Evolutionary conservation across 805 yeast genomes (phyloP), one percentile per base, ranked within the genome.

Genomic region (Ogataea neopini): DNA sequence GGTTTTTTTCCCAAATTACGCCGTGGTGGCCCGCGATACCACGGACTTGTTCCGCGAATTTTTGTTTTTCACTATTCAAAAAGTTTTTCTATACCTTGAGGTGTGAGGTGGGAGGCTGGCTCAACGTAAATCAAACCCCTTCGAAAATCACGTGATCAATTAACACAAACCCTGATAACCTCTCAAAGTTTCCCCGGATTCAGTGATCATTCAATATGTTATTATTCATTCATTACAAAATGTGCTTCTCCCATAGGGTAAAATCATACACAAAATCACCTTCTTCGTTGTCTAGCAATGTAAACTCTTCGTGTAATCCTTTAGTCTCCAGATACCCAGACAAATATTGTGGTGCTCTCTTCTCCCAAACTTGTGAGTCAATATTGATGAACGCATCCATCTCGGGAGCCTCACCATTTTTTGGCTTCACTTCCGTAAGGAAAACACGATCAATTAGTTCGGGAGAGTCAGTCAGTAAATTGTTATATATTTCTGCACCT

Each of bases 401-500:
- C 25, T 76, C 66, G 50, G 91, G 74, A 57, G 79, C 86, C 0
- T 95, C 81, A 1, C 57, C 55, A 9, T 60, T 59, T 4, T 63
- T 56, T n/a, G 65, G 62, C 2, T 63, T 57, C 25, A 91, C 76
- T 60, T 88, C 91, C 0, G 97, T 90, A 13, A 91, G 63, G 20
- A 88, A 73, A 42, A 88, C 66, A 23, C 80, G 74, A 39, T 77
- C 77, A 1, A 84, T 80, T 9, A 69, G 45, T 3, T 68, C 55
- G 1, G 57, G 45, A 7, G 49, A 48, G 10, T 45, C 47, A 5
- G 15, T 11, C 32, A 65, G 44, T 11, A 83, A 59, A 33, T 80
- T 73, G 43, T 79, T 75, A 68, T 94, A 94, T 7, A 94, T 72
- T 62, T 91, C 91, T 0, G 91, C 94, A 0, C 99, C 99, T 3